A percentile compares a stretch with the other conserved stretches of the same genome.
Conservation (phyloP, 345 rosid species). For the Durio zibethinus region DNA sequence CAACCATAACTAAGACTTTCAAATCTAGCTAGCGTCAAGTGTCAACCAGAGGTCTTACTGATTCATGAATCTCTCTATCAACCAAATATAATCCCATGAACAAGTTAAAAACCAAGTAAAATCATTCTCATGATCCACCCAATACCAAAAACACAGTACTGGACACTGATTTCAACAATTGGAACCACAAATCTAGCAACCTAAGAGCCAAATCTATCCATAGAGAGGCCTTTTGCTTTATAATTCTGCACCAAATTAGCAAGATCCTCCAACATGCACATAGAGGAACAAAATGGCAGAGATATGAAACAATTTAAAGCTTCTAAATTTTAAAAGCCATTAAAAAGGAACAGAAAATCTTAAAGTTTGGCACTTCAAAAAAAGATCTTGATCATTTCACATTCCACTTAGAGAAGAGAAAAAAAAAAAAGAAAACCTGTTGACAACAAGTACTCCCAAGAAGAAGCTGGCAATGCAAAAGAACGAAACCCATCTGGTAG, state of each 20-base stretch:
- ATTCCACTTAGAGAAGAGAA: slow-evolving; percentile 10
- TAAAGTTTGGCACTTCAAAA: slow-evolving; percentile 22
- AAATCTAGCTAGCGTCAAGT: slow-evolving; percentile 18
- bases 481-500: slow-evolving; percentile 62
- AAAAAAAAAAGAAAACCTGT: slow-evolving; percentile 48
- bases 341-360: slow-evolving; percentile 9
- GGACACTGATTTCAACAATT: neutral
- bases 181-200: slow-evolving; percentile 11
- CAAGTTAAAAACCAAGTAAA: neutral
- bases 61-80: neutral
- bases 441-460: slow-evolving; percentile 61
- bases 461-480: slow-evolving; percentile 75
- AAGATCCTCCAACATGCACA: neutral
- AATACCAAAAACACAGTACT: neutral
- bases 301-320: neutral
- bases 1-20: neutral
- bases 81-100: neutral
- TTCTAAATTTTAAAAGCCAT: neutral
- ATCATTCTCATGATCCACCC: neutral
- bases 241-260: slow-evolving; percentile 14
- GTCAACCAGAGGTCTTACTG: neutral
- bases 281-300: neutral
- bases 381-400: slow-evolving; percentile 39
- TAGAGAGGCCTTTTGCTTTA: slow-evolving; percentile 15
- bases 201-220: slow-evolving; percentile 12